Conservation (phyloP, 768 basidiomycete species). For the Megacollybia marginata region DNA sequence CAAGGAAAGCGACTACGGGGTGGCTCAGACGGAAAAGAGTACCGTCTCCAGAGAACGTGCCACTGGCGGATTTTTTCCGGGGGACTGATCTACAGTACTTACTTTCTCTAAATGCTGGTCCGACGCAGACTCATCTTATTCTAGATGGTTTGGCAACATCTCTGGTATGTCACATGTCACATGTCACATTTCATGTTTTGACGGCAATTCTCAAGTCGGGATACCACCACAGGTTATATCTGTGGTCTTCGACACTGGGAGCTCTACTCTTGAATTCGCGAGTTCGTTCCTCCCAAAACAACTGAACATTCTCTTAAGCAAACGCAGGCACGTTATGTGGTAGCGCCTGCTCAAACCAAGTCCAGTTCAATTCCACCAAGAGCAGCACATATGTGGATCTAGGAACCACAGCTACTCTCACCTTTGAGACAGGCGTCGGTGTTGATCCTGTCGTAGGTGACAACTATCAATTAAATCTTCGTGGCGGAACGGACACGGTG, state of each 20-base stretch:
- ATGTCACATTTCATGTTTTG: too few relatives aligned
- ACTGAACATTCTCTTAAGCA: not conserved
- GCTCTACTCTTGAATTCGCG: conserved; percentile 38
- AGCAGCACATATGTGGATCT: conserved; percentile 46
- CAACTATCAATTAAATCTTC: conserved; percentile 39
- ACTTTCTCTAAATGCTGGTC: not conserved
- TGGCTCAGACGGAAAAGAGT: conserved; percentile 23
- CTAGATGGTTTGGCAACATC: conserved; percentile 47
- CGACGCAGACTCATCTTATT: conserved; percentile 1
- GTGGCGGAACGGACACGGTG: conserved; percentile 40
- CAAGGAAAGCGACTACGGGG: conserved; percentile 14
- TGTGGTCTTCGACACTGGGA: conserved; percentile 58
- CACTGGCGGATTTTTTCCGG: conserved; percentile 43
- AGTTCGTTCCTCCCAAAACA: conserved; percentile 21
- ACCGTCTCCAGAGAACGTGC: conserved; percentile 31
- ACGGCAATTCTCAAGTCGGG: too few relatives aligned
- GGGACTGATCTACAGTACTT: conserved; percentile 53
- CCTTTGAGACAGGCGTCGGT: conserved; percentile 48
- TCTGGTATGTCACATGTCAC: conserved; percentile 21
- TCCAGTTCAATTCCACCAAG: conserved; percentile 38
- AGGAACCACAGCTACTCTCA: conserved; percentile 32
- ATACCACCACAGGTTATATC: conserved; percentile 7
- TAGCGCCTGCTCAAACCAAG: conserved; percentile 35
- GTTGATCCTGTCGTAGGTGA: conserved; percentile 45
- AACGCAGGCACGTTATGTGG: conserved; percentile 34